These are phyloP conservation scores for Blastobotrys malaysiensis DNA, from an alignment of 1,139 yeast genomes.

Conservation along the genomic window DNA sequence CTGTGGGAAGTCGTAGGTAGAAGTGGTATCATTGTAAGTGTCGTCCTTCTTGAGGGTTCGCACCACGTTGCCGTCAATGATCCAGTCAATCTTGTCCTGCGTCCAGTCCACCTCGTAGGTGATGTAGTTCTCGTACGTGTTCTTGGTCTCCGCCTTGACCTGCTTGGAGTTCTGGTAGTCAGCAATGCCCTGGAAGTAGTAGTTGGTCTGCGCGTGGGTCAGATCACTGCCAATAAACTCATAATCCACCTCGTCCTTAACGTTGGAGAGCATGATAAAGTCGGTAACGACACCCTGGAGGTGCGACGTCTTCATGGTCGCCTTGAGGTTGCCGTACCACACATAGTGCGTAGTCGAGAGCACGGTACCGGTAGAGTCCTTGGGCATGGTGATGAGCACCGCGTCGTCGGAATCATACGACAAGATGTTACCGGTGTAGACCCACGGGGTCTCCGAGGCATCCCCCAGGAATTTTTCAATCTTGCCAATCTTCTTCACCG, in stretches of 20 bases:
- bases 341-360: constrained; percentile 71
- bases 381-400: constrained; percentile 71
- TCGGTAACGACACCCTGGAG: constrained; percentile 80
- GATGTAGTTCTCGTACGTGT: constrained; percentile 68
- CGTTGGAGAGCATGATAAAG: constrained; percentile 75
- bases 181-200: constrained; percentile 66
- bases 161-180: constrained; percentile 66
- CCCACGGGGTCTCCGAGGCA: constrained; percentile 62
- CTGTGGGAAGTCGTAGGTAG: constrained; percentile 66
- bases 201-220: constrained; percentile 67
- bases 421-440: constrained; percentile 59
- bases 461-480: constrained; percentile 63
- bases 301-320: constrained; percentile 67
- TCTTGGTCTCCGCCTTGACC: constrained; percentile 38
- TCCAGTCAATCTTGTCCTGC: constrained; percentile 69
- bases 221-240: constrained; percentile 79
- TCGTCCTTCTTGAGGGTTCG: constrained; percentile 63
- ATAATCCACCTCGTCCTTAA: constrained; percentile 85
- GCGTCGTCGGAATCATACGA: constrained; percentile 43
- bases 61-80: constrained; percentile 60
- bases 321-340: constrained; percentile 83
- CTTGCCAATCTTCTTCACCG: constrained; percentile 31
- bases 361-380: constrained; percentile 69
- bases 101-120: constrained; percentile 80
- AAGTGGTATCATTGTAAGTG: constrained; percentile 62